These are phyloP conservation scores for Solanum pimpinellifolium DNA, from an alignment of 257 asterid species.

Conservation along the genomic window DNA sequence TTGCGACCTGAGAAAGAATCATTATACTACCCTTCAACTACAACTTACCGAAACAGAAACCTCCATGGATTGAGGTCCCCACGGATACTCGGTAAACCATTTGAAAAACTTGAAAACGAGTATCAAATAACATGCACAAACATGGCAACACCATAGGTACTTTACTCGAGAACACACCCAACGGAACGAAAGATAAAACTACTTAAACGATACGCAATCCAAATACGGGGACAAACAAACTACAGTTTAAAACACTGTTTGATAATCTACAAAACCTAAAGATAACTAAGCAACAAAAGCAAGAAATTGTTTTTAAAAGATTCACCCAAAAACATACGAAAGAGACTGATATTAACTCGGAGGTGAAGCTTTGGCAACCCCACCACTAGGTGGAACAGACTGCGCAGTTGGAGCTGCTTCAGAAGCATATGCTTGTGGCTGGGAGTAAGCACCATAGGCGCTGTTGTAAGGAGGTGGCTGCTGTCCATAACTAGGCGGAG, in stretches of 20 bases:
- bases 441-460: constrained; percentile 29
- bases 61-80: background rate
- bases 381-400: constrained; percentile 26
- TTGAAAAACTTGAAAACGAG: background rate
- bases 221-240: background rate
- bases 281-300: background rate
- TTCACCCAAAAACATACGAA: background rate
- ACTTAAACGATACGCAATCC: background rate
- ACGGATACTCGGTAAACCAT: background rate
- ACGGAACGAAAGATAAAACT: background rate
- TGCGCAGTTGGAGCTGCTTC: constrained; percentile 47
- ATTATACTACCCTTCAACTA: background rate
- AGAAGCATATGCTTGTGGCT: constrained; percentile 42
- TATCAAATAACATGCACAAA: background rate
- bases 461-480: constrained; percentile 27
- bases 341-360: constrained; percentile 11
- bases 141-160: background rate
- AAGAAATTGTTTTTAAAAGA: background rate
- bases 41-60: background rate
- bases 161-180: background rate
- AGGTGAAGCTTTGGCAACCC: constrained; percentile 48
- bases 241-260: background rate
- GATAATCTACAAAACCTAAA: background rate
- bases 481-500: constrained; percentile 34
- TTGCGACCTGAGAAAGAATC: background rate